Base-by-base conservation (phyloP, 306 rosid genomes). In the Elaeagnus macrophylla region DNA sequence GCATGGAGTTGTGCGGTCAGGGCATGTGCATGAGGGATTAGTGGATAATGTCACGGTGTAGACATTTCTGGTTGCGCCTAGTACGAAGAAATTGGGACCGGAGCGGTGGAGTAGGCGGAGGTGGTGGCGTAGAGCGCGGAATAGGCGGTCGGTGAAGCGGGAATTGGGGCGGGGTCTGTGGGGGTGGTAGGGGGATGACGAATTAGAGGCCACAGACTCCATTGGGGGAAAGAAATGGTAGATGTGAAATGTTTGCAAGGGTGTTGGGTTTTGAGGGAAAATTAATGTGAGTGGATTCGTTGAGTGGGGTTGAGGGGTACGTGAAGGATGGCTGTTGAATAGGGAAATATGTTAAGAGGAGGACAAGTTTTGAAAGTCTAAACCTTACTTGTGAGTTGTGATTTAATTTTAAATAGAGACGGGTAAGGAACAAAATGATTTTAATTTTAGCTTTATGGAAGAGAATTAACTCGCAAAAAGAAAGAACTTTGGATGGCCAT, bases 21-120 rank as follows among this genome's bases (percentile, higher is more conserved):
- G 96, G 76, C 99, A 93, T 7, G 85, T 75, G 84, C 99, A 93
- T 0, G 81, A 67, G 5, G 84, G 97, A 1, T 70, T 59, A 32
- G 64, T 18, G 40, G 88, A 67, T 35, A 83, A 13, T 54, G 59
- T 61, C 8, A 86, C 94, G 0, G 82, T 70, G 79, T 86, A 90
- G 8, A 90, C 96, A 52, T 93, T 93, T 0, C 94, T 88, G 7
- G 95, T 83, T 73, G 95, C 83, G 3, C 95, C 96, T 39, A 82
- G 46, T 54, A 87, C 65, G 71, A 77, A 93, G 87, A 93, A 87
- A 10, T 62, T 70, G 61, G 89, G 57, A 12, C 67, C 70, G 3
- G 76, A 36, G 37, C 88, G 96, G 84, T 82, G 94, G 69, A 93
- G 95, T 38, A 93, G 83, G 44, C 70, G 78, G 42, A 86, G 83